These are phyloP conservation scores for Biscogniauxia marginata DNA, from an alignment of 2,329 filamentous ascomycete species.

Conservation along the genomic window DNA sequence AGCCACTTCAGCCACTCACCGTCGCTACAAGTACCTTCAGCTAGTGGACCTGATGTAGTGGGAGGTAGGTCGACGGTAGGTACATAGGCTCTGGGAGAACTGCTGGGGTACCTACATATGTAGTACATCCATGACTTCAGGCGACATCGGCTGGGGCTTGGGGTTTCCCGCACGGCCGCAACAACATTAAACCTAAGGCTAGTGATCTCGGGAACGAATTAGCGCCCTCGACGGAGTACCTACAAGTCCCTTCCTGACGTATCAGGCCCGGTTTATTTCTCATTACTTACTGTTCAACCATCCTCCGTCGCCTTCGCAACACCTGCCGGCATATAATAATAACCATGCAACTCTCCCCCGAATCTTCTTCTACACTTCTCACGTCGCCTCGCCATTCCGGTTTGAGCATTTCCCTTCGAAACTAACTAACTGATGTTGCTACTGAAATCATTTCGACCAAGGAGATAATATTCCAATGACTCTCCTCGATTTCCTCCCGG, in stretches of 20 bases:
- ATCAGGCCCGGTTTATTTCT: slow-evolving; percentile 25
- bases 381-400: no score
- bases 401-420: no score
- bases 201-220: background rate
- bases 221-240: slow-evolving; percentile 1
- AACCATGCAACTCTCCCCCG: background rate
- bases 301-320: background rate
- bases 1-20: background rate
- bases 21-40: background rate
- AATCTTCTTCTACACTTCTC: no score
- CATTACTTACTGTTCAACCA: slow-evolving; percentile 12
- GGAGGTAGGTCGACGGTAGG: background rate
- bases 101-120: background rate
- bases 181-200: background rate
- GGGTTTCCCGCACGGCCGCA: background rate
- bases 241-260: slow-evolving; percentile 15
- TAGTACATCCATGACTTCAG: no score
- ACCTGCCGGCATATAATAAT: background rate
- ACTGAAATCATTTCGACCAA: background rate
- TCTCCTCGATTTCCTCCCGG: slow-evolving; percentile 58
- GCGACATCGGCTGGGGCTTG: background rate
- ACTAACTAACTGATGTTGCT: no score
- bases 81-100: background rate
- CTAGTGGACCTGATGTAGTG: background rate
- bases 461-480: slow-evolving; percentile 22